Percentiles rank a stretch among this genome's conserved stretches.
Evolutionary conservation across 495 filamentous ascomycete species (phyloP).

Genomic region (Penicillium pulvis): DNA sequence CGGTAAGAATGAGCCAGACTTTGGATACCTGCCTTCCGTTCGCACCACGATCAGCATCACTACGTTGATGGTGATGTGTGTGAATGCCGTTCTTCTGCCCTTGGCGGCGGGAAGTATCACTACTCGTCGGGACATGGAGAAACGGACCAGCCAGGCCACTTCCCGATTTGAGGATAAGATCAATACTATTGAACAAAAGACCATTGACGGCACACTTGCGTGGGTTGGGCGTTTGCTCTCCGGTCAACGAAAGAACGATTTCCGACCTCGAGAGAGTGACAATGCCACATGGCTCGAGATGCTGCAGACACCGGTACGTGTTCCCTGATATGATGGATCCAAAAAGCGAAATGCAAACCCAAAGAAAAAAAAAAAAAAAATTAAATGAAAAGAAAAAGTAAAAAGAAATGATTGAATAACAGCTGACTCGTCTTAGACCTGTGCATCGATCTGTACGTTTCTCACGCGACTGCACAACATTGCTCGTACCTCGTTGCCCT

Average conservation of each 20-base stretch:
- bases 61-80: constrained; percentile 88
- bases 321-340: neutral
- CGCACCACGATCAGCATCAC: constrained; percentile 84
- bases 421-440: constrained; percentile 54
- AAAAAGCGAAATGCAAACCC: neutral
- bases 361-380: neutral
- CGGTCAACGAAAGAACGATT: constrained; percentile 88
- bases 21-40: constrained; percentile 77
- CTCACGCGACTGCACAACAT: constrained; percentile 64
- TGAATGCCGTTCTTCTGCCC: constrained; percentile 86
- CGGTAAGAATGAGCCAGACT: constrained; percentile 81
- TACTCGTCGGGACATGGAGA: constrained; percentile 86
- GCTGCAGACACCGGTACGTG: constrained; percentile 72
- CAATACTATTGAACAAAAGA: constrained; percentile 80
- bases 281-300: constrained; percentile 72
- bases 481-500: constrained; percentile 68
- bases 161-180: constrained; percentile 86
- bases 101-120: constrained; percentile 87
- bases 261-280: constrained; percentile 84
- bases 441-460: constrained; percentile 75
- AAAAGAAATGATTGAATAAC: neutral
- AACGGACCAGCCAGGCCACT: constrained; percentile 70
- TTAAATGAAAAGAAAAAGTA: neutral
- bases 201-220: constrained; percentile 78
- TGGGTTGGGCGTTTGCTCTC: constrained; percentile 76